Conservation (phyloP, 2,329 filamentous ascomycete species). For the Sporothrix luriei region DNA sequence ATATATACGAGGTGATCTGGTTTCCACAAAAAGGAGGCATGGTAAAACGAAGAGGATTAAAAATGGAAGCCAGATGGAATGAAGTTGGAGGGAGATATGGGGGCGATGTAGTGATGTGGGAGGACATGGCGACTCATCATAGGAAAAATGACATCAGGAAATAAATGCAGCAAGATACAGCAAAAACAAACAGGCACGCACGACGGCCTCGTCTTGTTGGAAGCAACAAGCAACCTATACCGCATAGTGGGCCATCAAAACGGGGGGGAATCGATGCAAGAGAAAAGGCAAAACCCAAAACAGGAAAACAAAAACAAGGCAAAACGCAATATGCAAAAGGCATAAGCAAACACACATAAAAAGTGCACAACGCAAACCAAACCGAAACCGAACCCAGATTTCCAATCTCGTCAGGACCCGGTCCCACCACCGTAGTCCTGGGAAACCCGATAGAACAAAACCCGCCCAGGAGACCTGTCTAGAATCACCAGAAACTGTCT, state of each 20-base stretch:
- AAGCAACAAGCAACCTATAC: background rate
- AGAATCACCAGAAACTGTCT: slow-evolving; percentile 13
- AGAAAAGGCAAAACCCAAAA: slow-evolving; percentile 19
- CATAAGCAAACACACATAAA: background rate
- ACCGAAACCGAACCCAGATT: slow-evolving; percentile 22
- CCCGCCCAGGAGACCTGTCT: background rate
- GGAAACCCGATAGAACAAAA: background rate
- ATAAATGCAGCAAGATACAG: too few species aligned
- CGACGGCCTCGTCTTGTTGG: slow-evolving; percentile 2
- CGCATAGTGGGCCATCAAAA: background rate
- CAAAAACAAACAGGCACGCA: background rate
- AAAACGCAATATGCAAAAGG: background rate
- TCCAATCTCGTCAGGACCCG: slow-evolving; percentile 20
- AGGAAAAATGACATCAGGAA: background rate
- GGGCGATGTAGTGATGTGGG: background rate
- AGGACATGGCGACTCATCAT: slow-evolving; percentile 17
- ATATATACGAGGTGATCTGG: slow-evolving; percentile 18
- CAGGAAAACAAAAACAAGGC: background rate
- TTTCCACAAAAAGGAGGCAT: slow-evolving; percentile 13
- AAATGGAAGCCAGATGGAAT: slow-evolving; percentile 12
- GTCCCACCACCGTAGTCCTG: background rate
- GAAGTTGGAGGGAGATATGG: background rate
- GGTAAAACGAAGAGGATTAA: slow-evolving; percentile 13
- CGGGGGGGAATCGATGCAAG: slow-evolving; percentile 23
- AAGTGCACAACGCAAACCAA: background rate